These are phyloP conservation scores for slime mould (Dictyostelium discoideum) DNA, from an alignment of 78 protist species.

Conservation along the genomic window dicty_2.7 NC_007088.5:2603501-2604000, in stretches of 20 bases:
- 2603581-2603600: slow-evolving; percentile 93
- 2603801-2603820: background rate
- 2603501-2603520: slow-evolving; percentile 87
- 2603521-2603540: slow-evolving; percentile 78
- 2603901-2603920: no score
- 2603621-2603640: slow-evolving; percentile 89
- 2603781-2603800: slow-evolving; percentile 92
- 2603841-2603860: background rate
- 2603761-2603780: slow-evolving; percentile 43
- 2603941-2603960: no score
- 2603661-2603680: background rate
- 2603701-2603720: background rate
- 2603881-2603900: no score
- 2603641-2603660: background rate
- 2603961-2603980: no score
- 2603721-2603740: no score
- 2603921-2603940: no score
- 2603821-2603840: background rate
- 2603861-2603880: no score
- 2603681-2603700: background rate
- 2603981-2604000: no score
- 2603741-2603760: background rate
- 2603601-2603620: slow-evolving; percentile 89
- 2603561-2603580: slow-evolving; percentile 88
- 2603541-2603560: slow-evolving; percentile 87